Evolutionary conservation across 2,329 filamentous ascomycete species (phyloP).

Genomic region (Aureobasidium sp.): DNA sequence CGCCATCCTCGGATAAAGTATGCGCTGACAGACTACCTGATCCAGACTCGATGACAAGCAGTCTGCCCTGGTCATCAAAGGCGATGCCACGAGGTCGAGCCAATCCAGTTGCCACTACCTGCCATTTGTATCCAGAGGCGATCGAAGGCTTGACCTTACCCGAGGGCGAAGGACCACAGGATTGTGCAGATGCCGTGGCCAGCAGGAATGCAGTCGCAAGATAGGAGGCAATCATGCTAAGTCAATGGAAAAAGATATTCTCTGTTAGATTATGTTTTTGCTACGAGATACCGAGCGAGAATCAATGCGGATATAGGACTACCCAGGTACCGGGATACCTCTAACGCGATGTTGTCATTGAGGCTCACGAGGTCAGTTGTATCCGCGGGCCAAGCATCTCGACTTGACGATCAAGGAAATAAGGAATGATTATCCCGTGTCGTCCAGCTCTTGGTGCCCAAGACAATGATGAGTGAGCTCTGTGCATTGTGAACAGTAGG

Average conservation of each 20-base stretch:
- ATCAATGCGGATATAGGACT: not conserved
- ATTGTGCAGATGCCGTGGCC: not conserved
- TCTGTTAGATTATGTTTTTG: not conserved
- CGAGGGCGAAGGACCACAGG: not conserved
- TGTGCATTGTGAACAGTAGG: too few species aligned
- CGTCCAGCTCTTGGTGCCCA: too few species aligned
- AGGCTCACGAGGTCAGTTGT: too few species aligned
- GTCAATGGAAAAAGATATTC: too few species aligned
- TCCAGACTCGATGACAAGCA: constrained; percentile 40
- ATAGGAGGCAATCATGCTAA: not conserved
- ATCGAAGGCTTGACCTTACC: constrained; percentile 28
- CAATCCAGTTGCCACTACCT: constrained; percentile 40
- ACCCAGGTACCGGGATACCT: not conserved
- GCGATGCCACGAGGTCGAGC: constrained; percentile 38
- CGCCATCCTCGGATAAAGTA: constrained; percentile 22
- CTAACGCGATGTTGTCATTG: too few species aligned
- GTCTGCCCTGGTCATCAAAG: constrained; percentile 40
- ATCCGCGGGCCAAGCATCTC: too few species aligned
- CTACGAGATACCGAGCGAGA: not conserved
- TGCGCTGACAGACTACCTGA: constrained; percentile 31
- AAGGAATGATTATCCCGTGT: too few species aligned
- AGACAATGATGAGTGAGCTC: too few species aligned
- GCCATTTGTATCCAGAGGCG: constrained; percentile 34
- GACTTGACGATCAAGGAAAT: too few species aligned
- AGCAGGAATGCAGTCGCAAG: not conserved